phyloP scores from a whole-genome alignment of 2,329 filamentous ascomycete species.

The Colletotrichum sp. region DNA sequence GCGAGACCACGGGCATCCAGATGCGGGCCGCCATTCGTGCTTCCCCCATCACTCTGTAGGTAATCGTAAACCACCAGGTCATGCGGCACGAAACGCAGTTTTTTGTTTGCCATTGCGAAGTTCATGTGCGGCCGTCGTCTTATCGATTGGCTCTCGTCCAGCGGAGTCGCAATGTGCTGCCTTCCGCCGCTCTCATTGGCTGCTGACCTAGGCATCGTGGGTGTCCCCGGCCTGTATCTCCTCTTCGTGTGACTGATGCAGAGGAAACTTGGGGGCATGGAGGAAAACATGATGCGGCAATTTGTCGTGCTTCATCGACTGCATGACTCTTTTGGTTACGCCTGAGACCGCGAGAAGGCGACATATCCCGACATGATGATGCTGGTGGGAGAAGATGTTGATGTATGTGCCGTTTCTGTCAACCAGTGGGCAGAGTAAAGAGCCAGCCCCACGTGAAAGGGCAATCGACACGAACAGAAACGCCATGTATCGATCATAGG shows the following conservation, averaged over 20 bases:
- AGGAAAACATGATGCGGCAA: background rate
- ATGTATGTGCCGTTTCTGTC: background rate
- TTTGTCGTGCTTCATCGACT: background rate
- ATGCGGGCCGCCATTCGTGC: background rate
- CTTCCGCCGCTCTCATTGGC: conserved; percentile 19
- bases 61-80: background rate
- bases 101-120: background rate
- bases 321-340: background rate
- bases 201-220: background rate
- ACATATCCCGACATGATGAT: background rate
- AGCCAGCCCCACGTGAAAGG: background rate
- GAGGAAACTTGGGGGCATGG: background rate
- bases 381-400: background rate
- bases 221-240: background rate
- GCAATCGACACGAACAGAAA: background rate
- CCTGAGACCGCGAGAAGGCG: background rate
- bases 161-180: conserved; percentile 19
- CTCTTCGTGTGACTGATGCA: background rate
- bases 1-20: conserved; percentile 17
- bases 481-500: background rate
- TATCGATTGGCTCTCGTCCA: conserved; percentile 12
- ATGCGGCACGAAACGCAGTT: background rate
- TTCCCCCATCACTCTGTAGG: background rate
- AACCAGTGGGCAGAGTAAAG: background rate
- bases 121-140: background rate